Evolutionary conservation across 106 monocot species (phyloP), one percentile per base, ranked within the genome.

Genomic region (Dendrobium huoshanense): DNA sequence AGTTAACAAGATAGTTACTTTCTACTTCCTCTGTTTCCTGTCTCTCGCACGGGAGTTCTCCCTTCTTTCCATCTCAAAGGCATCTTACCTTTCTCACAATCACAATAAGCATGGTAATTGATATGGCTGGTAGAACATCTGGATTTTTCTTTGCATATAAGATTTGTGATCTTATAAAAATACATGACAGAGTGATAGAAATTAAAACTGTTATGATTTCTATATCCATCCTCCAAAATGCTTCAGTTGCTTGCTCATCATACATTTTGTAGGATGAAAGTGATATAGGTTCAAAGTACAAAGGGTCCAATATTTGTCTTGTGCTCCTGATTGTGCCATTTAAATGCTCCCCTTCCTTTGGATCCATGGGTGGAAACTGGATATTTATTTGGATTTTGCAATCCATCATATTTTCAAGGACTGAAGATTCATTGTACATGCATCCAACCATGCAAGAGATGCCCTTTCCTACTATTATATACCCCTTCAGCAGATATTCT

Each of bases 401-500:
- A 61, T 95, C 95, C 59, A 77, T 74, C 0, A 58, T 59, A 65
- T 73, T 41, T 72, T 70, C 24, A 75, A 40, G 17, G 9, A 68
- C 5, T 2, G 51, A 24, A 13, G 48, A n/a, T 27, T 6, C 31
- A 77, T 2, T 8, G 24, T 18, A 72, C 16, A 79, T n/a, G 9
- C 95, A 95, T 18, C 90, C 95, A 1, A 88, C 41, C 90, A 95
- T 74, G 80, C 90, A 92, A n/a, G 20, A 95, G 82, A 13, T 10
- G 40, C 1, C 95, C 92, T 0, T 68, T 84, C 72, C 48, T 43
- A 29, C 84, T 47, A 68, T 91, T 80, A 68, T 91, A 95, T 0
- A 87, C 55, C n/a, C 95, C 95, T 81, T 95, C 95, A n/a, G 95
- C 90, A 2, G 83, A 81, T 73, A 92, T 89, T 7, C 79, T 79